Percentiles rank a stretch among this genome's conserved stretches.
These are phyloP conservation scores for Mortierella sp. DNA, from an alignment of 371 early-diverging fungal species.

Conservation along the genomic window DNA sequence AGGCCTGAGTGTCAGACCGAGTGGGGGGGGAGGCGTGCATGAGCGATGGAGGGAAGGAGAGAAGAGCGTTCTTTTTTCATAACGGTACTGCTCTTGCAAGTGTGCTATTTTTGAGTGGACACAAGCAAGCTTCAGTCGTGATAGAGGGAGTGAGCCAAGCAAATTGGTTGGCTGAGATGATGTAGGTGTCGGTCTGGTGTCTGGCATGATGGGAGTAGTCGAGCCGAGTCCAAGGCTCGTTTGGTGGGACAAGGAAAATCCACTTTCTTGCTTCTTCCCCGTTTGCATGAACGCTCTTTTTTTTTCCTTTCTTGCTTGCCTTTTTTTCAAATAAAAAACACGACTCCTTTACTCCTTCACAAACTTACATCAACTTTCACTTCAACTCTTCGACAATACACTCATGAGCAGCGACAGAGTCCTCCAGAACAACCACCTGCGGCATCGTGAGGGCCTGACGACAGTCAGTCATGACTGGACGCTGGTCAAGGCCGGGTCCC, in stretches of 20 bases:
- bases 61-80: background rate
- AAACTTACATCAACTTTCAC: background rate
- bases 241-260: background rate
- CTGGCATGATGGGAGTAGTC: background rate
- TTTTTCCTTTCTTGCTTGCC: background rate
- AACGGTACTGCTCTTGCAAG: background rate
- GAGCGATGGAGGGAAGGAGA: background rate
- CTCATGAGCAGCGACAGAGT: slow-evolving; percentile 9
- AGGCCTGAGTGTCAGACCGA: background rate
- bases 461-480: slow-evolving; percentile 70
- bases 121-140: background rate
- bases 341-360: background rate
- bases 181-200: slow-evolving; percentile 5
- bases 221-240: background rate
- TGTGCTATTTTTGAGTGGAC: slow-evolving; percentile 6
- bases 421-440: slow-evolving; percentile 24
- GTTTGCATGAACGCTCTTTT: background rate
- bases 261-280: background rate
- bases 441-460: slow-evolving; percentile 70
- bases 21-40: background rate
- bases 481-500: slow-evolving; percentile 63
- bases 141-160: background rate
- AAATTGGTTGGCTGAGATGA: slow-evolving; percentile 9
- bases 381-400: background rate
- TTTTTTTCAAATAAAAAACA: background rate